phyloP scores from a whole-genome alignment of 2,329 filamentous ascomycete species.

The Scytalidium sp. region DNA sequence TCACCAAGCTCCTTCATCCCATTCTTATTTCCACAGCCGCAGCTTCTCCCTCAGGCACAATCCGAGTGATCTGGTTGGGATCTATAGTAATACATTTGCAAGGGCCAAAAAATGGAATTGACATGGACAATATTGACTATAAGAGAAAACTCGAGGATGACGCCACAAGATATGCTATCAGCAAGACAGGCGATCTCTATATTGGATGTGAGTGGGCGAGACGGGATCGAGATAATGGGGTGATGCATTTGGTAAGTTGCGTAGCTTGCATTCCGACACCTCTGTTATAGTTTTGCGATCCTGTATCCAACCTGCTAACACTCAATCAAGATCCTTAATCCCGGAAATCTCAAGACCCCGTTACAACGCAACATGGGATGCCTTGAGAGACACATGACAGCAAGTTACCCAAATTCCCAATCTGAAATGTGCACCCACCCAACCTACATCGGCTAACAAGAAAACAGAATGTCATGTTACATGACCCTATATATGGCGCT shows the following conservation, averaged over 20 bases:
- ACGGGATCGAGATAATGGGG: slow-evolving; percentile 2
- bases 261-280: background rate
- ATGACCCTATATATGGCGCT: slow-evolving; percentile 11
- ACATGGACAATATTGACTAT: slow-evolving; percentile 1
- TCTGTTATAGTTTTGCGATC: background rate
- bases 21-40: slow-evolving; percentile 25
- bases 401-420: background rate
- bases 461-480: slow-evolving; percentile 1
- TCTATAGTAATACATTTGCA: slow-evolving; percentile 6
- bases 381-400: background rate
- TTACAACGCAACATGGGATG: background rate
- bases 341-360: background rate
- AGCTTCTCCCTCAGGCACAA: background rate
- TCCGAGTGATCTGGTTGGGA: slow-evolving; percentile 13
- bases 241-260: slow-evolving; percentile 6
- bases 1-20: slow-evolving; percentile 33
- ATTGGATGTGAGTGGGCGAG: slow-evolving; percentile 11
- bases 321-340: background rate
- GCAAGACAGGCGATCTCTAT: slow-evolving; percentile 18
- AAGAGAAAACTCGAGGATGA: slow-evolving; percentile 1
- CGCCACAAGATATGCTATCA: slow-evolving; percentile 8
- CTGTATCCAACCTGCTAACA: background rate
- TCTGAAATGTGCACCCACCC: background rate
- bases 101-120: background rate
- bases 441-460: too few relatives aligned